Evolutionary conservation across 345 rosid species (phyloP), one percentile per base, ranked within the genome.

Genomic region (Eucalyptus brandiana): DNA sequence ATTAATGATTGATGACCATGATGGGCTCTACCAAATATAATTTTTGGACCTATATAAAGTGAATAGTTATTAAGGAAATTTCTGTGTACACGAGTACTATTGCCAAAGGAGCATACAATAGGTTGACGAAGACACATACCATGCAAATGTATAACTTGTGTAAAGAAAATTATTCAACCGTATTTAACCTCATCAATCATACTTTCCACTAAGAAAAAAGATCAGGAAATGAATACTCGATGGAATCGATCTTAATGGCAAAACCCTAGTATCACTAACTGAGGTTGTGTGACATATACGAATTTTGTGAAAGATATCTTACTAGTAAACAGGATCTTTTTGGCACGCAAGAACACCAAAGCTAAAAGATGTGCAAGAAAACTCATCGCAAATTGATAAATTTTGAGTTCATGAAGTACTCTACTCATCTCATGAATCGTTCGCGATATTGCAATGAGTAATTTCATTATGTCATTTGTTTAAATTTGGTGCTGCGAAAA

Each of bases 361-460:
- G 37, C 40, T n/a, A 65, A n/a, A 65, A 65, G 37, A n/a, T n/a
- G 37, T 34, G 11, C 11, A 4, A 65, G 40, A n/a, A 65, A n/a
- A 15, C 76, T 65, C 76, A 8, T 69, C 0, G 23, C 45, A 3
- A 72, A 37, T 72, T 10, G 81, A 40, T 72, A 72, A n/a, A 72
- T 37, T 2, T 72, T 2, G 44, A 37, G 81, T 72, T 21, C 81
- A 19, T 10, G 15, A 37, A 72, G 15, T 11, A 5, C 45, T 19
- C 15, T 72, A 37, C 45, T 72, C 15, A 72, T 37, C 81, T 37
- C 81, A 37, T 3, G 45, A 37, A 37, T 72, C 81, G 14, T 0
- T 42, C 1, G 81, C 0, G 1, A 9, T 2, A 34, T 12, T 72
- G 12, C 15, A 37, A 4, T 3, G 81, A 37, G 5, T 19, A 37